A percentile compares a stretch with the other conserved stretches of the same genome.
phyloP scores from a whole-genome alignment of 1,139 yeast genomes.

The Pichia sp. region DNA sequence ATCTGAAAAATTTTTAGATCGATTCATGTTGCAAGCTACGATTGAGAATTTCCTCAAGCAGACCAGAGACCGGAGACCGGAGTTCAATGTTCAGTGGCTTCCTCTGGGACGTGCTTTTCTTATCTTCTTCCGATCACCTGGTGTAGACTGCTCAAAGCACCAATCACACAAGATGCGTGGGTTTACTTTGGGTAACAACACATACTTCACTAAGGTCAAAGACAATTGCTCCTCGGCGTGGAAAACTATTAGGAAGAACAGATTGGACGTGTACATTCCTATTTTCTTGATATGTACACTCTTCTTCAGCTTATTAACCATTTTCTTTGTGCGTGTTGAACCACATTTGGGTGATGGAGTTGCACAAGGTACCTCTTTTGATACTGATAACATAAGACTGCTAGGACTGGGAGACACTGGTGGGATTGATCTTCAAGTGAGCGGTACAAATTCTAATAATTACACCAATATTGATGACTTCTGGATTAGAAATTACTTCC shows the following conservation, averaged over 20 bases:
- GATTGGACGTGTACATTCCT: conserved; percentile 19
- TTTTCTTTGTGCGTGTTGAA: conserved; percentile 18
- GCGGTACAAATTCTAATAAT: conserved; percentile 26
- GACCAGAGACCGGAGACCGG: too few species aligned
- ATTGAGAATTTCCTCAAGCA: too few species aligned
- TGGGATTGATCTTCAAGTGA: conserved; percentile 27
- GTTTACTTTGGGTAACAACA: too few species aligned
- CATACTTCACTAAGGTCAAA: too few species aligned
- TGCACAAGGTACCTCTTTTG: conserved; percentile 26
- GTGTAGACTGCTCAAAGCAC: too few species aligned
- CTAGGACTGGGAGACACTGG: conserved; percentile 23
- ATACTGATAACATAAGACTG: conserved; percentile 27
- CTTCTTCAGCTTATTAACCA: conserved; percentile 9
- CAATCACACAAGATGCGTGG: too few species aligned
- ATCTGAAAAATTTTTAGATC: too few species aligned
- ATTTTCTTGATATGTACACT: conserved; percentile 7
- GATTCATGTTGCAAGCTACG: too few species aligned
- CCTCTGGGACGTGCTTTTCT: too few species aligned
- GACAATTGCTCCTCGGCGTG: too few species aligned
- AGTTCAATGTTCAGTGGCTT: too few species aligned
- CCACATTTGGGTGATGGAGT: conserved; percentile 27
- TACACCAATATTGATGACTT: conserved; percentile 25
- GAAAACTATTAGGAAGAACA: conserved; percentile 10
- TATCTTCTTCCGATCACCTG: too few species aligned
- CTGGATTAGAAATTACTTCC: conserved; percentile 22